phyloP scores from a whole-genome alignment of 1,284 basidiomycete genomes.

The Pyrrhoderma noxium region DNA sequence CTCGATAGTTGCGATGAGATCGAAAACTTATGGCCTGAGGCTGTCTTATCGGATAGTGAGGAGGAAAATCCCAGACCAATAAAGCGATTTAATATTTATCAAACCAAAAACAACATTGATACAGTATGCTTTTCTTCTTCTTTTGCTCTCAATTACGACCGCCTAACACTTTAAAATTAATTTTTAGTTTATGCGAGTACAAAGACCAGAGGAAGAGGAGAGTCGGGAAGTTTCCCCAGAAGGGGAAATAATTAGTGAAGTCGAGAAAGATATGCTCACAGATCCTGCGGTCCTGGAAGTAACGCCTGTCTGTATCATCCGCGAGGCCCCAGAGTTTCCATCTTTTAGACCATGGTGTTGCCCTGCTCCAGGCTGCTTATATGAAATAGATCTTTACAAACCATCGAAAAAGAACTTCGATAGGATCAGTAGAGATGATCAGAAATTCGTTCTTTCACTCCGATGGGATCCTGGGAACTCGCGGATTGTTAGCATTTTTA shows the following conservation, averaged over 20 bases:
- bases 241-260: background rate
- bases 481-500: constrained; percentile 8
- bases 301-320: constrained; percentile 1
- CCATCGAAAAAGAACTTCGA: background rate
- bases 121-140: constrained; percentile 2
- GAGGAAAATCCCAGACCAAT: background rate
- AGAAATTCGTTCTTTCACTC: constrained; percentile 1
- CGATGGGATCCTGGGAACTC: constrained; percentile 5
- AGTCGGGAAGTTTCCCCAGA: background rate
- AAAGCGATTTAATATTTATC: background rate
- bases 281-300: constrained; percentile 2
- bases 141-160: too few relatives aligned
- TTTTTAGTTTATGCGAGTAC: too few relatives aligned
- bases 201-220: background rate
- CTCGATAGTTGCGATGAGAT: constrained; percentile 3
- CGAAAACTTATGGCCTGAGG: constrained; percentile 4
- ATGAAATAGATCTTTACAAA: constrained; percentile 1
- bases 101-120: background rate
- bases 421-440: constrained; percentile 2
- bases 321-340: constrained; percentile 4
- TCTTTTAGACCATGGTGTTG: constrained; percentile 6
- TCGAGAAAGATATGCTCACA: background rate
- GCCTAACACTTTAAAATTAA: too few relatives aligned
- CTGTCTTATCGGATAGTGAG: background rate
- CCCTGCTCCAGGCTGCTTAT: constrained; percentile 3